Base-by-base conservation (phyloP, 805 yeast species). In the Nakazawaea wyomingensis region DNA sequence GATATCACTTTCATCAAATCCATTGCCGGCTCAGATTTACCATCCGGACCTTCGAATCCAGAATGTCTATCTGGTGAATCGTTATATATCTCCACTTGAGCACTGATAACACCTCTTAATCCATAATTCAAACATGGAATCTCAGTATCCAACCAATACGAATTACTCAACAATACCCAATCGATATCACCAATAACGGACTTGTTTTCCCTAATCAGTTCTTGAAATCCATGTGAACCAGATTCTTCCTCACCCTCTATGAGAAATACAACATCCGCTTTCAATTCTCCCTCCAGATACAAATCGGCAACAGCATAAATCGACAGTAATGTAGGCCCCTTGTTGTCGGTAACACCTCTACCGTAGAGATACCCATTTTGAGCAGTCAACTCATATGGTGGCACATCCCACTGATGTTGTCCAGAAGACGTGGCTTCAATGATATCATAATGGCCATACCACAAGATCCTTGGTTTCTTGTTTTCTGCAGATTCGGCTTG, bases 401-500 rank as follows among this genome's bases (percentile, higher is more conserved):
- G 81, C 0, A 93, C 76, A 7, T 68, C 59, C 97, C 98, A 91
- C 24, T 69, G 69, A 5, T 68, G 70, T 18, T 68, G 64, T 7
- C 26, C 24, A 13, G 22, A 22, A 39, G 71, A 72, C 27, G 76
- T 75, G 0, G 95, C 95, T 46, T 84, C 85, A 32, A 91, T 88
- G 21, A 91, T 96, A 62, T 91, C 99, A 57, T 93, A 91, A 67
- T 91, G 99, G 1, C 96, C 98, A 61, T 91, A 91, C 84, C 95
- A 91, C 37, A 91, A 60, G 4, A 88, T 70, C 44, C 85, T 67
- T 36, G 78, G 62, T 22, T 54, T 54, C 21, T 17, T 11, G 18
- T 47, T 10, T 31, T 37, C 34, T 22, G 35, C 16, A 38, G 5
- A 35, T 16, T 4, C 31, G 9, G 53, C 49, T 40, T 72, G 76